phyloP scores from a whole-genome alignment of 2,329 filamentous ascomycete species.

The Aspergillus latus region DNA sequence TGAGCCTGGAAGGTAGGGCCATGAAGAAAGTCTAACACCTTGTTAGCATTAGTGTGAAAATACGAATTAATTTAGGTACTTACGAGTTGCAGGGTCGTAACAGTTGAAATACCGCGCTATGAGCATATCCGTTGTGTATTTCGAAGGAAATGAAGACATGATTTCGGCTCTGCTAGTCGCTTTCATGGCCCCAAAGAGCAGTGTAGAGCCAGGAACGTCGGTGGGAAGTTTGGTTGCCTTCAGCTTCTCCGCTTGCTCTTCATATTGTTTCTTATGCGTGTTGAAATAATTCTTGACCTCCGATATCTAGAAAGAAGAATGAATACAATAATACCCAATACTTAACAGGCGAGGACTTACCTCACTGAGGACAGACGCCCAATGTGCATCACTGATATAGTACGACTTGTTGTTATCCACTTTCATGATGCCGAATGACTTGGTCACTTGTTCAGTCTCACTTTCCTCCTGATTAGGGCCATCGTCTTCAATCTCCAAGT shows the following conservation, averaged over 20 bases:
- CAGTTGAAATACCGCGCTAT: conserved; percentile 91
- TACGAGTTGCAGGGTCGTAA: conserved; percentile 61
- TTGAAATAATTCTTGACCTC: conserved; percentile 92
- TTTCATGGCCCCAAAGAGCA: conserved; percentile 72
- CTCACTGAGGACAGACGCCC: conserved; percentile 75
- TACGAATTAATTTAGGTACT: conserved; percentile 35
- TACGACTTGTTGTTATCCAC: conserved; percentile 79
- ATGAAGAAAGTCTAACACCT: conserved; percentile 65
- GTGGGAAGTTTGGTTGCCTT: conserved; percentile 62
- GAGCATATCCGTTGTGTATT: conserved; percentile 78
- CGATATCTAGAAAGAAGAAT: conserved; percentile 59
- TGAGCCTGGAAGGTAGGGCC: conserved; percentile 81
- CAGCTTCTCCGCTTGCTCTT: conserved; percentile 76
- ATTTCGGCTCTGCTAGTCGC: conserved; percentile 74
- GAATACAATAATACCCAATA: conserved; percentile 6
- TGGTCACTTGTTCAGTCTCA: conserved; percentile 68
- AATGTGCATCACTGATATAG: conserved; percentile 81
- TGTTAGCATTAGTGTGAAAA: conserved; percentile 8
- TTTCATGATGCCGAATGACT: conserved; percentile 77
- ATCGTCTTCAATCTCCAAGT: conserved; percentile 51
- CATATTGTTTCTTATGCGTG: conserved; percentile 83
- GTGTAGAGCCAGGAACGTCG: conserved; percentile 64
- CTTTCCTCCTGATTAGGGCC: conserved; percentile 63
- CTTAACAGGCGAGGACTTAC: conserved; percentile 38
- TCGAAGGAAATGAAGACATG: conserved; percentile 74